A percentile compares a stretch with the other conserved stretches of the same genome.
These are phyloP conservation scores for Rhexocercosporidium sp. DNA, from an alignment of 2,329 filamentous ascomycete genomes.

Conservation along the genomic window DNA sequence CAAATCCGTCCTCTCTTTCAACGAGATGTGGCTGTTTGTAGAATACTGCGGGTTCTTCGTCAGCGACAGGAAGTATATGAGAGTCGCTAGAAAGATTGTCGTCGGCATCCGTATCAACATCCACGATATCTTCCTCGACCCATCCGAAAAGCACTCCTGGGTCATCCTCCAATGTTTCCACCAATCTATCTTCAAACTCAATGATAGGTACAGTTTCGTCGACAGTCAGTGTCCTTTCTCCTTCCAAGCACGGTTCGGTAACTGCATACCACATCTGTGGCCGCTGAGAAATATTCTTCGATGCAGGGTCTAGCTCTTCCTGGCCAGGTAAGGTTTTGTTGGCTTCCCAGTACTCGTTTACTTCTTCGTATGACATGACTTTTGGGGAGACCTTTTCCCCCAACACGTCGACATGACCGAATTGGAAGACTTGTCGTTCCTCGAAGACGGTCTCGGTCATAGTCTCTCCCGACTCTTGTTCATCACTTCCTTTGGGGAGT, in stretches of 20 bases:
- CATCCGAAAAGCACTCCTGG: neutral
- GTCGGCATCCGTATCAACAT: neutral
- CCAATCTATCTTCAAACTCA: neutral
- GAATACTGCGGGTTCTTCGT: constrained; percentile 6
- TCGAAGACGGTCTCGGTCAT: neutral
- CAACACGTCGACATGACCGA: neutral
- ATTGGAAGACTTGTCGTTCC: constrained; percentile 7
- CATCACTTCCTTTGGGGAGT: neutral
- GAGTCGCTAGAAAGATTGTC: neutral
- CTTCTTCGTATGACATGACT: neutral
- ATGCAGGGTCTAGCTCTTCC: neutral
- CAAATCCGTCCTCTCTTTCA: constrained; percentile 17
- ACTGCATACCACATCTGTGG: constrained; percentile 5
- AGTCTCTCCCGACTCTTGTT: neutral
- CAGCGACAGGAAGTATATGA: neutral
- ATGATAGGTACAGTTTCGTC: constrained; percentile 2
- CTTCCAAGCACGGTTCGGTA: constrained; percentile 5
- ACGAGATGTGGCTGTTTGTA: neutral
- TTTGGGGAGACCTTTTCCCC: neutral
- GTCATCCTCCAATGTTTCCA: neutral
- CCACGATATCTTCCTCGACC: neutral
- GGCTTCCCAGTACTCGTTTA: neutral
- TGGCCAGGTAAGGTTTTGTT: neutral
- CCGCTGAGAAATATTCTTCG: neutral
- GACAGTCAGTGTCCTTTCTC: neutral